Evolutionary conservation across 2,329 filamentous ascomycete genomes (phyloP).

Genomic region (Botrytis medusae): DNA sequence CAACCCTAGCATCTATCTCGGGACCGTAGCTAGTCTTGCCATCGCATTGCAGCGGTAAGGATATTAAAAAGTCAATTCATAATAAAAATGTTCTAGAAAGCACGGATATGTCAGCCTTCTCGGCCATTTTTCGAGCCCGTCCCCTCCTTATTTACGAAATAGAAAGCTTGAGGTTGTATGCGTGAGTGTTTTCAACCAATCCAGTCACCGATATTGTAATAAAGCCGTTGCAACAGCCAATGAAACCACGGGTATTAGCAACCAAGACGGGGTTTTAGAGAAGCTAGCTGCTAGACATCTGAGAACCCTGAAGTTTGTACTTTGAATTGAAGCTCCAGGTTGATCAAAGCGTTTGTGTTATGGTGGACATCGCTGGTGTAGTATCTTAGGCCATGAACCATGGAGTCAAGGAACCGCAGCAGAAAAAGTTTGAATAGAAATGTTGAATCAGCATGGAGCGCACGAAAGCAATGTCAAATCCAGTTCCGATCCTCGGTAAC

Average conservation of each 20-base stretch:
- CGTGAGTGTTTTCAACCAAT: neutral
- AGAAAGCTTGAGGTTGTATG: neutral
- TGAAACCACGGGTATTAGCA: constrained; percentile 5
- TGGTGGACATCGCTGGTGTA: neutral
- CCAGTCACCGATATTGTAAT: neutral
- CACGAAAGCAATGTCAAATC: neutral
- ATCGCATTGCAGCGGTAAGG: neutral
- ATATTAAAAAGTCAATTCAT: neutral
- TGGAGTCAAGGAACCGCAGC: neutral
- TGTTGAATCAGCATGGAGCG: neutral
- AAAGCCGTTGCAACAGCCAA: neutral
- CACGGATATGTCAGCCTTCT: neutral
- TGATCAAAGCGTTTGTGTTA: neutral
- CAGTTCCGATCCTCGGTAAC: neutral
- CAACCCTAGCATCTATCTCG: neutral
- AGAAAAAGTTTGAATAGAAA: neutral
- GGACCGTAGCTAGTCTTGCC: neutral
- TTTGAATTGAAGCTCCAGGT: neutral
- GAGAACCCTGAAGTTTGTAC: neutral
- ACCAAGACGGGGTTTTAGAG: neutral
- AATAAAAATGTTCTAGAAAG: neutral
- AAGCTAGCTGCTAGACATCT: neutral
- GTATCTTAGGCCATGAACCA: neutral
- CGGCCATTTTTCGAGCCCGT: neutral
- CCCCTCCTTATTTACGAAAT: neutral